A percentile compares a stretch with the other conserved stretches of the same genome.
Evolutionary conservation across 768 basidiomycete species (phyloP).

Genomic region (Lactarius hatsudake): DNA sequence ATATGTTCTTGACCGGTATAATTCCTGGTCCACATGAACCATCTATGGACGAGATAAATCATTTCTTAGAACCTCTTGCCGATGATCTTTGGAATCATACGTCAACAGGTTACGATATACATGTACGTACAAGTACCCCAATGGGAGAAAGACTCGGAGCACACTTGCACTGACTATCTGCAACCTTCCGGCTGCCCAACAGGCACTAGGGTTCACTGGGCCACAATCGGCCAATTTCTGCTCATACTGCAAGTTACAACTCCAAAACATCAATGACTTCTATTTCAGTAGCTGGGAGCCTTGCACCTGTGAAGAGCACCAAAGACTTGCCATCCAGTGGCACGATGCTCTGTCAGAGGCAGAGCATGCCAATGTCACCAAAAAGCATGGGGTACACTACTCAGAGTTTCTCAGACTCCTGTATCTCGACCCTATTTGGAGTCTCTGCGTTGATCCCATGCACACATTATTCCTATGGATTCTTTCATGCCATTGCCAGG

Average conservation of each 20-base stretch:
- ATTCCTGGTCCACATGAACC: constrained; percentile 44
- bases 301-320: constrained; percentile 6
- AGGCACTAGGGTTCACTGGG: no score
- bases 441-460: constrained; percentile 30
- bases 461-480: constrained; percentile 27
- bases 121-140: constrained; percentile 26
- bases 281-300: no score
- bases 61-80: constrained; percentile 39
- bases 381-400: constrained; percentile 30
- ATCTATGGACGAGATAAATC: constrained; percentile 35
- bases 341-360: constrained; percentile 17
- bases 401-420: constrained; percentile 25
- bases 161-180: neutral
- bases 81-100: constrained; percentile 39
- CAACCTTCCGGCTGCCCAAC: no score
- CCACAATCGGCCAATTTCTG: no score
- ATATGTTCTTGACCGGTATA: constrained; percentile 43
- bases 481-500: constrained; percentile 23
- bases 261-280: no score
- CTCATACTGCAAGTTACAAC: no score
- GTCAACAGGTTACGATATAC: constrained; percentile 33
- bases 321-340: constrained; percentile 25
- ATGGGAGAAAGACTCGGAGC: neutral
- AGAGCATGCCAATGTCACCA: constrained; percentile 19
- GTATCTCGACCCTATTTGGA: constrained; percentile 25